Base-by-base conservation (phyloP, 2,329 filamentous ascomycete genomes). In the Harringtonia aguacate region DNA sequence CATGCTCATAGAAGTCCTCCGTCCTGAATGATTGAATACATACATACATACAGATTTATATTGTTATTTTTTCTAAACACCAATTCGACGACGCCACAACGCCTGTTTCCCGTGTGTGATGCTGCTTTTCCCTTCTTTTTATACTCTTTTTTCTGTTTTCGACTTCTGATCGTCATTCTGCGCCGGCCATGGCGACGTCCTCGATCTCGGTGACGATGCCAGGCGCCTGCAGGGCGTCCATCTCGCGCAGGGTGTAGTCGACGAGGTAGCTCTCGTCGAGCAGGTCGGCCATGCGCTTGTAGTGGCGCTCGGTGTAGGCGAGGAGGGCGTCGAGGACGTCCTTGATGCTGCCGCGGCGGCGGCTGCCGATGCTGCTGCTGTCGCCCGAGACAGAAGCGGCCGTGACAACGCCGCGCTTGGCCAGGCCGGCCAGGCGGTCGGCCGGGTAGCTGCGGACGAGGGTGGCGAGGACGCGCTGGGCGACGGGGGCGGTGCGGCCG, bases 211-310 rank as follows among this genome's bases (percentile, higher is more conserved):
- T 10, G 14, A 14, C 44, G 22, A 40, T 38, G 28, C 36, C 12
- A 36, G 73, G 72, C 34, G 69, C 70, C 43, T 46, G 46, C 48
- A 82, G 72, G 59, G 73, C 84, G 57, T 94, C 88, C 89, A 97
- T 97, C 67, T 95, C 86, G 56, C 81, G 76, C 50, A 97, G 68
- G 50, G 90, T 94, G 73, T 94, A 97, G 63, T 95, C 87, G 34
- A 97, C 77, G 55, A 98, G 65, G 64, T 89, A 97, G 58, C 89
- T 94, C 68, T 97, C 92, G 59, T 97, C 90, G 34, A 89, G 79
- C 54, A 95, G 67, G 57, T 94, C 90, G 60, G 95, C 89, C 53
- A 92, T 75, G 44, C 90, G 75, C 61, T 82, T 84, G 62, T 94
- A 95, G 61, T 98, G 92, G 51, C 89, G 76, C 63, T 97, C 88